phyloP scores from a whole-genome alignment of 768 basidiomycete species.

The Favolaschia claudopus region DNA sequence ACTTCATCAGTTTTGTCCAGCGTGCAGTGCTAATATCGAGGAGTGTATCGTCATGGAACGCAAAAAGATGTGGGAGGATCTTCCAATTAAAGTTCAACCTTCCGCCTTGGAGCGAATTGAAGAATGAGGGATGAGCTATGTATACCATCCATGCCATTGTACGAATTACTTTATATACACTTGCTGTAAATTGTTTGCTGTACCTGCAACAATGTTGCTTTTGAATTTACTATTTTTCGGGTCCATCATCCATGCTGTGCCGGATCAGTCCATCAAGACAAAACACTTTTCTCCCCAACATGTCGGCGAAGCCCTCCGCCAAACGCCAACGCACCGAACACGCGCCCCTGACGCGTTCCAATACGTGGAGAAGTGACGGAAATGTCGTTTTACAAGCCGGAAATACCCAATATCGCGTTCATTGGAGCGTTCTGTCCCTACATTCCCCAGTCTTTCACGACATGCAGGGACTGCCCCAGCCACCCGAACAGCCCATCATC shows the following conservation, averaged over 20 bases:
- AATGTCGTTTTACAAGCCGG: not conserved
- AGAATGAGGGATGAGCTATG: too few species aligned
- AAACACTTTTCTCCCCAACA: too few species aligned
- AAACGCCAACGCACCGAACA: not conserved
- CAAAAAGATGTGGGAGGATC: conserved; percentile 19
- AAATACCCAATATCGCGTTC: not conserved
- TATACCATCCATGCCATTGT: too few species aligned
- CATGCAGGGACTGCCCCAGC: too few species aligned
- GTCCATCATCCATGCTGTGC: too few species aligned
- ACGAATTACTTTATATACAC: too few species aligned
- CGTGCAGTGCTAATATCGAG: not conserved
- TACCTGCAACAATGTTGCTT: too few species aligned
- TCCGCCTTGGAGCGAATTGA: conserved; percentile 21
- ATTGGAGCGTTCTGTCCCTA: not conserved
- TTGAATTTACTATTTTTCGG: too few species aligned
- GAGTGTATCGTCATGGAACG: conserved; percentile 14
- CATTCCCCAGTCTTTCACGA: not conserved
- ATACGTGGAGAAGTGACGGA: not conserved
- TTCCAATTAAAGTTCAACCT: conserved; percentile 21
- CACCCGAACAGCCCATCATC: too few species aligned
- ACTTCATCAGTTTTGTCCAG: conserved; percentile 1
- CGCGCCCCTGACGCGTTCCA: not conserved
- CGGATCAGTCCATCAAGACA: too few species aligned
- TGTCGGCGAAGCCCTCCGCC: not conserved
- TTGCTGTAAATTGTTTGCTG: too few species aligned